Evolutionary conservation across 768 basidiomycete genomes (phyloP).

Genomic region (Rhizopogon vesiculosus): DNA sequence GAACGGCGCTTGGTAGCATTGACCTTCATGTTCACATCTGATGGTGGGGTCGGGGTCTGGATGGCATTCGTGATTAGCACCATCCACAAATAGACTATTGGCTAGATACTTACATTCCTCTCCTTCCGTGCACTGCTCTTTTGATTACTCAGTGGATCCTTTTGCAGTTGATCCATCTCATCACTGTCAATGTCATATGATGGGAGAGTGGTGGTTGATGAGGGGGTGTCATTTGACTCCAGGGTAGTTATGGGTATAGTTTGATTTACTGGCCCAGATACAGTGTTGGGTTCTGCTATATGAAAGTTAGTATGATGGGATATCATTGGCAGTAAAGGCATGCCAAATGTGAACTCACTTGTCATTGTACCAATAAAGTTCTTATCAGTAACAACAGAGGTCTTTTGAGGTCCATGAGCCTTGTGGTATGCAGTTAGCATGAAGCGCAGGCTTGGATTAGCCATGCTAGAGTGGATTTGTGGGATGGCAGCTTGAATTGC

Average conservation of each 20-base stretch:
- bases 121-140: not conserved
- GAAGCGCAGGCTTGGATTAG: not conserved
- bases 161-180: not conserved
- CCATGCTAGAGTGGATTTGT: not conserved
- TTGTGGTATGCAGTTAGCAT: not conserved
- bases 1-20: not conserved
- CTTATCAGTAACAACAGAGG: not conserved
- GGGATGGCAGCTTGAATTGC: not conserved
- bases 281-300: not conserved
- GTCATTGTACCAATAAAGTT: not conserved
- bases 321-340: not conserved
- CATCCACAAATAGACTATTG: not conserved
- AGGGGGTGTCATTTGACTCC: not conserved
- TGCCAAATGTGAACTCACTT: not conserved
- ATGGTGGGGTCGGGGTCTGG: not conserved
- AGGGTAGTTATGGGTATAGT: not conserved
- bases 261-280: not conserved
- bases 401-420: no score
- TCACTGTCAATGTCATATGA: not conserved
- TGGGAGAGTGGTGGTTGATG: no score
- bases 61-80: not conserved
- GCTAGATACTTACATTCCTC: not conserved
- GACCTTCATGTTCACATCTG: not conserved
- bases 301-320: not conserved
- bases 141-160: not conserved